Conservation (phyloP, 2,329 filamentous ascomycete species). For the Fusarium austroafricanum region DNA sequence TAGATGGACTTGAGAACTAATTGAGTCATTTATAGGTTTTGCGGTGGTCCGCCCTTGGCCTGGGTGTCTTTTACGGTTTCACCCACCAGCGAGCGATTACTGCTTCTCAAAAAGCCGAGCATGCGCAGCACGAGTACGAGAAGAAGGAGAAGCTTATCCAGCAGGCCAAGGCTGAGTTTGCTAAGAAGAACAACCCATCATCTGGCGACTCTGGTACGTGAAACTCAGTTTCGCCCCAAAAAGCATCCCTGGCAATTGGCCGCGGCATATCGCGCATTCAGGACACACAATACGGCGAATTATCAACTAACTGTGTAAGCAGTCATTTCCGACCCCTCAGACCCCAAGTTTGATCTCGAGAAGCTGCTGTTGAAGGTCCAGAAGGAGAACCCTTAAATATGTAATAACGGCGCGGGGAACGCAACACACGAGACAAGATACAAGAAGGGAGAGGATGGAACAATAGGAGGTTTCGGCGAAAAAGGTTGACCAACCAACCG, state of each 20-base stretch:
- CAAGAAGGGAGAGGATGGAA: slow-evolving; percentile 46
- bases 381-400: slow-evolving; percentile 62
- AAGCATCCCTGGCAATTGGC: slow-evolving; percentile 22
- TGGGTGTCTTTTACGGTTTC: slow-evolving; percentile 95
- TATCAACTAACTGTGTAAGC: slow-evolving; percentile 37
- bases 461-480: slow-evolving; percentile 40
- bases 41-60: slow-evolving; percentile 92
- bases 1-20: slow-evolving; percentile 42
- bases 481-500: slow-evolving; percentile 41
- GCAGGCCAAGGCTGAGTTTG: slow-evolving; percentile 91
- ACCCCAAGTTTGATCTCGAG: slow-evolving; percentile 95
- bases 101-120: slow-evolving; percentile 74
- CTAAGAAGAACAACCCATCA: slow-evolving; percentile 75
- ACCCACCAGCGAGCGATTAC: slow-evolving; percentile 89
- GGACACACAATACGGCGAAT: not conserved
- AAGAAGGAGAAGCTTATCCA: slow-evolving; percentile 92
- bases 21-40: slow-evolving; percentile 75
- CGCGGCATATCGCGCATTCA: slow-evolving; percentile 17
- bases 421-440: slow-evolving; percentile 26
- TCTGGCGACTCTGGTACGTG: slow-evolving; percentile 51
- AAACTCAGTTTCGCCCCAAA: slow-evolving; percentile 8
- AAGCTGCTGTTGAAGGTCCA: slow-evolving; percentile 76
- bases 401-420: slow-evolving; percentile 26
- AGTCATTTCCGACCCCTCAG: slow-evolving; percentile 72
- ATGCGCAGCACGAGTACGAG: slow-evolving; percentile 84